A percentile compares a stretch with the other conserved stretches of the same genome.
phyloP scores from a whole-genome alignment of 768 basidiomycete species.

The Termitomyces sp. region DNA sequence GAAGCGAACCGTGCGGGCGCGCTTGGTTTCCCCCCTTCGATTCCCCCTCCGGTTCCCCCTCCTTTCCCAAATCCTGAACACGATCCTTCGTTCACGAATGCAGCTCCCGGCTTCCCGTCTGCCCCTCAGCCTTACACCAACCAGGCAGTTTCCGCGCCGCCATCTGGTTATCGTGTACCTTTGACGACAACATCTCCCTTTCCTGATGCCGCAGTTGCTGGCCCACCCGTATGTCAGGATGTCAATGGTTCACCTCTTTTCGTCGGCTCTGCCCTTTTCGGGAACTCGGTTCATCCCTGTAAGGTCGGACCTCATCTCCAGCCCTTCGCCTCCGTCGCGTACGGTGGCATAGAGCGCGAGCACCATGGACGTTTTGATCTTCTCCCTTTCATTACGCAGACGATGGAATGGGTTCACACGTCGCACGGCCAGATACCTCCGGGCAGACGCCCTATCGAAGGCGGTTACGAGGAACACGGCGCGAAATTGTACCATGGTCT shows the following conservation, averaged over 20 bases:
- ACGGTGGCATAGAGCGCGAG: constrained; percentile 52
- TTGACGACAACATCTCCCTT: constrained; percentile 40
- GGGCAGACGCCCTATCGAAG: constrained; percentile 58
- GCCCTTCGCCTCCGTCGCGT: constrained; percentile 51
- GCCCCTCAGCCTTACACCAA: constrained; percentile 3
- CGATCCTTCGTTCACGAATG: constrained; percentile 5
- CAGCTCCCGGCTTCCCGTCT: constrained; percentile 14
- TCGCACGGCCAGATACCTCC: constrained; percentile 54
- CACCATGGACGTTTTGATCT: constrained; percentile 72
- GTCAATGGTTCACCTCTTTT: constrained; percentile 59
- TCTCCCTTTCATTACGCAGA: constrained; percentile 57
- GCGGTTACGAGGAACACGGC: constrained; percentile 71
- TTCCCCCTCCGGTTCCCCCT: constrained; percentile 2
- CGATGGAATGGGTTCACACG: constrained; percentile 74
- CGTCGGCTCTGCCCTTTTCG: constrained; percentile 69
- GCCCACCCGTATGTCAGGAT: constrained; percentile 51
- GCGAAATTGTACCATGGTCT: constrained; percentile 64
- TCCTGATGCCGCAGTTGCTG: constrained; percentile 36
- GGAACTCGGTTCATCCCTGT: constrained; percentile 72
- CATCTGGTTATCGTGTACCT: constrained; percentile 65
- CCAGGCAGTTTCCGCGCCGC: constrained; percentile 29
- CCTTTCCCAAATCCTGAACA: constrained; percentile 2
- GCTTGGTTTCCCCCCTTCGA: constrained; percentile 7
- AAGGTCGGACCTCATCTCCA: constrained; percentile 65
- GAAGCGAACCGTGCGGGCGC: constrained; percentile 11